These are phyloP conservation scores for Aspergillus cristatus DNA, from an alignment of 495 filamentous ascomycete species.

Conservation along the genomic window DNA sequence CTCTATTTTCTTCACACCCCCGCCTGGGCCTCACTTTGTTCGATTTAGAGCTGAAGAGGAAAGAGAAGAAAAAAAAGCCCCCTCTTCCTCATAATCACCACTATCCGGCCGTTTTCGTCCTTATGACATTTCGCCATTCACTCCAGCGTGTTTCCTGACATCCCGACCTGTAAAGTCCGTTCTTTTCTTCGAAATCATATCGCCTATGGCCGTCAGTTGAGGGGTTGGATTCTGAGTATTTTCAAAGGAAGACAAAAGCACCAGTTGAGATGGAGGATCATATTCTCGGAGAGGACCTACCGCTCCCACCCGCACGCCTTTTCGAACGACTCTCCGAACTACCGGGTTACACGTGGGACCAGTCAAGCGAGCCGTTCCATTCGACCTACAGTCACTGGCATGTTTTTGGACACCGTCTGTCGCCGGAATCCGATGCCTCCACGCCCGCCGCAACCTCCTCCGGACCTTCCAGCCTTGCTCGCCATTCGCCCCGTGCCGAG, in stretches of 20 bases:
- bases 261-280: conserved; percentile 30
- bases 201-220: conserved; percentile 18
- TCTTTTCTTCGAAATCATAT: conserved; percentile 1
- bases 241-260: no score
- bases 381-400: conserved; percentile 79
- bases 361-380: conserved; percentile 58
- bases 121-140: conserved; percentile 11
- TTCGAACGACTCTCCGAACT: conserved; percentile 65
- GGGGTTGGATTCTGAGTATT: no score
- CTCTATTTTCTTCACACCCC: neutral
- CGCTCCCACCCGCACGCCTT: conserved; percentile 59
- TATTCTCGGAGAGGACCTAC: conserved; percentile 49
- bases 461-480: conserved; percentile 34
- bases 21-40: neutral
- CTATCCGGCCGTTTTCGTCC: conserved; percentile 11
- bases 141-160: conserved; percentile 3
- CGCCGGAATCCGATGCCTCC: conserved; percentile 28
- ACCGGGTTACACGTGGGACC: conserved; percentile 69
- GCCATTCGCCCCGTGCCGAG: conserved; percentile 38
- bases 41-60: no score
- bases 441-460: conserved; percentile 39
- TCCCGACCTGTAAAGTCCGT: neutral
- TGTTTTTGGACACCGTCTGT: conserved; percentile 43
- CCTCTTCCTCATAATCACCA: conserved; percentile 2
- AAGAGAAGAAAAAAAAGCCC: neutral